phyloP scores from a whole-genome alignment of 2,329 filamentous ascomycete genomes.

The Diaporthe batatas region DNA sequence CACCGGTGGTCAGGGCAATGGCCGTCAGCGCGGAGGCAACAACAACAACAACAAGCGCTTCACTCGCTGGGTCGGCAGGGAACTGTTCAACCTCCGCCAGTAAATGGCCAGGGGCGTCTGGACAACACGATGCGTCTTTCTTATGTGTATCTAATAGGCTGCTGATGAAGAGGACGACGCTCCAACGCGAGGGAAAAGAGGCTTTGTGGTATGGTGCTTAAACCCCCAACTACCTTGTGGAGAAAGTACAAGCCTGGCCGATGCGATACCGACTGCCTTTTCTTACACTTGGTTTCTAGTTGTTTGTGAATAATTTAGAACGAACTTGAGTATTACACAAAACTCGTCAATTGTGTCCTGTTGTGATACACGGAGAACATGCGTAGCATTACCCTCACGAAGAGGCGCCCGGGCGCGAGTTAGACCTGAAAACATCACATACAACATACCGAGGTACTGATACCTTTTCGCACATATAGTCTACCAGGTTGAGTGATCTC shows the following conservation, averaged over 20 bases:
- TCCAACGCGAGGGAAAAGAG: neutral
- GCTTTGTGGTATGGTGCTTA: neutral
- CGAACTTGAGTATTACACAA: slow-evolving; percentile 2
- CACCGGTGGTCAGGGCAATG: slow-evolving; percentile 7
- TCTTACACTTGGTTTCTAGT: neutral
- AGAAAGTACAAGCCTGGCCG: slow-evolving; percentile 20
- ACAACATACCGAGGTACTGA: neutral
- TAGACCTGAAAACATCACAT: neutral
- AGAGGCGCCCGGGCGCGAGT: too few relatives aligned
- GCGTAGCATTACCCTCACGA: too few relatives aligned
- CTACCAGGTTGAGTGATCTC: neutral
- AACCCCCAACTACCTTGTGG: neutral
- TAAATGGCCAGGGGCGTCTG: neutral
- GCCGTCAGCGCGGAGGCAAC: slow-evolving; percentile 19
- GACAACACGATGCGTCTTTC: slow-evolving; percentile 7
- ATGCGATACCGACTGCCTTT: slow-evolving; percentile 28
- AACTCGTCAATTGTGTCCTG: neutral
- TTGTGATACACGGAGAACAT: neutral
- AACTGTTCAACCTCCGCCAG: slow-evolving; percentile 7
- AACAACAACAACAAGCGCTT: slow-evolving; percentile 29
- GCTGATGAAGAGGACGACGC: neutral
- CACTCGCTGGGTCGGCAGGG: slow-evolving; percentile 10
- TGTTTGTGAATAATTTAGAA: slow-evolving; percentile 30
- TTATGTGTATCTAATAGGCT: slow-evolving; percentile 30
- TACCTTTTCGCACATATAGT: neutral